Evolutionary conservation across 2,329 filamentous ascomycete species (phyloP).

Genomic region (Coleophoma cylindrospora): DNA sequence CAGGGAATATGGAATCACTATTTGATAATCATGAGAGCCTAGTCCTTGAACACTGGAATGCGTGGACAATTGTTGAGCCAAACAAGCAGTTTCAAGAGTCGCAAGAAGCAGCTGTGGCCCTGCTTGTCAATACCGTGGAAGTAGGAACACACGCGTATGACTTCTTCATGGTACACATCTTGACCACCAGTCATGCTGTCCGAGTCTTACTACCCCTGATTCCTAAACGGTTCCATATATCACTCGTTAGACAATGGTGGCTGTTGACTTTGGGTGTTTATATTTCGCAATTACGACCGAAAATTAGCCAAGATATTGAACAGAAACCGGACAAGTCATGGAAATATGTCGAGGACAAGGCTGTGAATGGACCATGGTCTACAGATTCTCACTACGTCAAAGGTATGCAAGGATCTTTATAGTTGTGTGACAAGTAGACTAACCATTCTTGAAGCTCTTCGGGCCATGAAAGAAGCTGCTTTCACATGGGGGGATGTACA

Average conservation of each 20-base stretch:
- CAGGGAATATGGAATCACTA: constrained; percentile 60
- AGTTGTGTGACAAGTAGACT: not conserved
- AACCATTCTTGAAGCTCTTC: constrained; percentile 44
- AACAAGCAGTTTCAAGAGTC: constrained; percentile 71
- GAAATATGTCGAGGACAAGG: constrained; percentile 70
- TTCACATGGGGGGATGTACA: constrained; percentile 69
- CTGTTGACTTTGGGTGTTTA: constrained; percentile 75
- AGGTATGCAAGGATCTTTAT: constrained; percentile 38
- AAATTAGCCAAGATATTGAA: constrained; percentile 63
- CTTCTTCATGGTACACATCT: constrained; percentile 75
- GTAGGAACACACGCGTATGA: constrained; percentile 64
- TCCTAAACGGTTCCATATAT: constrained; percentile 66
- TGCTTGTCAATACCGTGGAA: constrained; percentile 57
- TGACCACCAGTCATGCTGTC: constrained; percentile 84
- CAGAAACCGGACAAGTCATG: constrained; percentile 53
- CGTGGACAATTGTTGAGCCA: constrained; percentile 70
- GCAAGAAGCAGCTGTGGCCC: constrained; percentile 53
- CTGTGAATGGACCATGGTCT: constrained; percentile 60
- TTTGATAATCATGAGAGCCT: constrained; percentile 65
- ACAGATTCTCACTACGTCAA: constrained; percentile 85
- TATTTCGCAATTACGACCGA: constrained; percentile 68
- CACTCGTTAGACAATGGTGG: constrained; percentile 84
- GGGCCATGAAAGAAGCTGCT: constrained; percentile 70
- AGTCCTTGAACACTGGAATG: constrained; percentile 86
- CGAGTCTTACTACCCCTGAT: constrained; percentile 78